These are phyloP conservation scores for Amanita phalloides DNA, from an alignment of 768 basidiomycete genomes.

Conservation along the genomic window DNA sequence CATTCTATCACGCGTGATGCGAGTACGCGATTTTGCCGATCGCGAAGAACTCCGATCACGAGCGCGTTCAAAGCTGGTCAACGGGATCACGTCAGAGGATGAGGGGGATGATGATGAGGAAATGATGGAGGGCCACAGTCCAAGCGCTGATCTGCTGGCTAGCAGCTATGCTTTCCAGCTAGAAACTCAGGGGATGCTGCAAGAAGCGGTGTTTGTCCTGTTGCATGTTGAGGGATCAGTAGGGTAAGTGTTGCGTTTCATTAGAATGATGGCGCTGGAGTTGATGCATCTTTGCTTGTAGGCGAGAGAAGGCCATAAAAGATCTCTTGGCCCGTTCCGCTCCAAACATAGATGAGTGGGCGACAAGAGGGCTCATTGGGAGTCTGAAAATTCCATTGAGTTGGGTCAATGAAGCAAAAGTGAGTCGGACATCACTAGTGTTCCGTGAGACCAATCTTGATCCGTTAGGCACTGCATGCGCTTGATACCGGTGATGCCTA, in stretches of 20 bases:
- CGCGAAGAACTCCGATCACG: constrained; percentile 36
- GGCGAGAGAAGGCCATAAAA: constrained; percentile 75
- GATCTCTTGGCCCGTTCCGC: constrained; percentile 69
- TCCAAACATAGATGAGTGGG: constrained; percentile 59
- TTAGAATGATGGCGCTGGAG: constrained; percentile 3
- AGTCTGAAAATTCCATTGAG: constrained; percentile 71
- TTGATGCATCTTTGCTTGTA: constrained; percentile 17
- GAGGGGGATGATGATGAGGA: constrained; percentile 32
- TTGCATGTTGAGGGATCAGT: constrained; percentile 75
- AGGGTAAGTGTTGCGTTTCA: constrained; percentile 53
- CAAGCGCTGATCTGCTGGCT: constrained; percentile 73
- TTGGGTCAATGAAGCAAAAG: constrained; percentile 92
- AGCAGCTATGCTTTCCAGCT: constrained; percentile 82
- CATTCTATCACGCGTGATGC: constrained; percentile 73
- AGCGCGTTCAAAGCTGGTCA: constrained; percentile 12
- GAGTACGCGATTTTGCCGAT: constrained; percentile 83
- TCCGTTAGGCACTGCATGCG: constrained; percentile 51
- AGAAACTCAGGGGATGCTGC: constrained; percentile 70
- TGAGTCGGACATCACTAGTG: constrained; percentile 15
- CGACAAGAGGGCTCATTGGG: constrained; percentile 56
- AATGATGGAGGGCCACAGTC: constrained; percentile 67
- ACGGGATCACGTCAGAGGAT: constrained; percentile 17
- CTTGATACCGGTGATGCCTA: constrained; percentile 51
- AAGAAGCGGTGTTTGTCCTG: constrained; percentile 82
- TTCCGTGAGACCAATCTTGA: constrained; percentile 1